Base-by-base conservation (phyloP, 2,329 filamentous ascomycete genomes). In the Ceratocystis albifundus region DNA sequence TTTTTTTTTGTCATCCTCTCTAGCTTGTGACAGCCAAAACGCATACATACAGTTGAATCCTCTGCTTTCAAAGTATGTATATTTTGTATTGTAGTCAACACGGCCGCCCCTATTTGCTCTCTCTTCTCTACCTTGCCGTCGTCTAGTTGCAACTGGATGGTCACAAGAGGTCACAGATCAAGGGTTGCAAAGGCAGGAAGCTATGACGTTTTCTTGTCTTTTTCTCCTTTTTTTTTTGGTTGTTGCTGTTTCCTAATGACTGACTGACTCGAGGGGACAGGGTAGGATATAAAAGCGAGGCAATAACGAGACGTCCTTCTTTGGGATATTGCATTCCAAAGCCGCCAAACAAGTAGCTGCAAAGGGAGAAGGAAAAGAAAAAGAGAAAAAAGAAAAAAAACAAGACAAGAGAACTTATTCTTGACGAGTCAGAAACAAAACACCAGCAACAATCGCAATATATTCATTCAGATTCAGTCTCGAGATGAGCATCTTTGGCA, bases 401-500 rank as follows among this genome's bases (percentile, higher is more conserved):
- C n/a, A 50, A n/a, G 22, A 50, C n/a, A 22, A 6, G n/a, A 50
- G n/a, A n/a, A 50, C n/a, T 12, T 41, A 12, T 41, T 53, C 22
- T 53, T 25, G 20, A 48, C 46, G 20, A 48, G n/a, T 5, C 46
- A 20, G 17, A 20, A 59, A 3, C 17, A 1, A 50, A 32, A 30
- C 7, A 30, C 7, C 55, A 59, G 28, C 28, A 59, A n/a, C n/a
- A n/a, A n/a, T 15, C 12, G 36, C 36, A 20, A 5, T 17, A 8
- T 4, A 36, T 32, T 25, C 17, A 8, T 10, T 10, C 36, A 8
- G 1, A 36, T 32, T 25, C 17, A 8, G 36, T 10, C 36, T 15
- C 20, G 15, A 53, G 10, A 53, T 59, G 55, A 59, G 55, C 55
- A 59, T 59, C 55, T 59, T 59, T n/a, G 28, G 55, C 25, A 8